Evolutionary conservation across 306 rosid species (phyloP), one percentile per base, ranked within the genome.

Genomic region (Casuarina equisetifolia): DNA sequence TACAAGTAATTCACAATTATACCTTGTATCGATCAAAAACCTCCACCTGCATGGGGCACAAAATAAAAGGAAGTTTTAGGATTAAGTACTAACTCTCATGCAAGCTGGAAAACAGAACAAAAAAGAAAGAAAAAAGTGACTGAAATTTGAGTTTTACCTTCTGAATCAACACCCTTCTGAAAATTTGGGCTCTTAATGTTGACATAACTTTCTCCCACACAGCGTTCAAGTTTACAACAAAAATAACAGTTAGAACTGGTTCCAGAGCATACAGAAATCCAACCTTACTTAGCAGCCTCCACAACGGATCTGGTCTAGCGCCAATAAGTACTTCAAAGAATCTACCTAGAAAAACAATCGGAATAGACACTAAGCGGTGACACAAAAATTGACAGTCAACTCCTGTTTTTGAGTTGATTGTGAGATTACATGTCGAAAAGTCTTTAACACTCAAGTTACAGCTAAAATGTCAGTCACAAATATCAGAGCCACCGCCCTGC

Each of bases 201-300:
- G 99, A 86, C 97, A 95, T 92, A 74, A 95, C 94, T 84, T 91
- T 95, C 81, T 92, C 97, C 99, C 99, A 95, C 25, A 91, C 74
- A 20, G 90, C 80, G 82, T 87, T 95, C 97, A 95, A 84, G 82
- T 92, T 95, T 66, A 84, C 81, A 75, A 95, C 93, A 76, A 92
- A 95, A 57, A 91, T 80, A 54, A 95, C 81, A 2, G 97, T 92
- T 39, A 91, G 84, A 85, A 95, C 45, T 71, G 99, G 99, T 91
- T 95, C 99, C 90, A 95, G 44, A 13, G 96, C 97, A 80, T 95
- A 95, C 78, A 91, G 80, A 43, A 91, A 52, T 75, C 96, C 98
- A 17, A 95, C 84, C 73, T 89, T 88, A 84, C 97, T 81, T 42
- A 95, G 96, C 84, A 95, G 79, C 73, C 77, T 88, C 99, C 97